Base-by-base conservation (phyloP, 306 rosid genomes). In the Citrullus mucosospermus region DNA sequence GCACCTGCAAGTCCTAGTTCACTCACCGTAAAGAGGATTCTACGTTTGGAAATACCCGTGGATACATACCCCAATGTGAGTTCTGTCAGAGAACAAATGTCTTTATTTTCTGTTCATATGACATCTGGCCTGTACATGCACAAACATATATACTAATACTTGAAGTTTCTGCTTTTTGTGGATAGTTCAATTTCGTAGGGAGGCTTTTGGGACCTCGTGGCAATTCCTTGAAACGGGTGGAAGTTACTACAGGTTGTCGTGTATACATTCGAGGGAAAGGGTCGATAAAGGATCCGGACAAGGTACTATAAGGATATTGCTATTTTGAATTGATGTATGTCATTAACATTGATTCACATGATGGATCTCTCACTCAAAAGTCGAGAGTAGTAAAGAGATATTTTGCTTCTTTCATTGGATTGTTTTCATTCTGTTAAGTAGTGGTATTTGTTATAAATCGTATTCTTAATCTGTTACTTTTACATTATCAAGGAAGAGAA, bases 1-100 rank as follows among this genome's bases (percentile, higher is more conserved):
- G 97, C 96, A 43, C 96, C 98, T 2, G 98, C 98, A 8, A 93
- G 98, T 82, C 98, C 98, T 82, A 93, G 97, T 81, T 90, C 96
- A 0, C 89, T 62, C 83, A 91, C 97, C n/a, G 97, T 93, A 43
- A 93, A 93, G 86, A 90, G 96, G 86, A 93, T 93, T 86, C 79
- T 93, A 78, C 98, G 97, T 63, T 81, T 93, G 91, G 98, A 93
- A 82, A 93, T 93, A 84, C 98, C 98, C 1, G 97, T 91, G 25
- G 98, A 91, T 86, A 89, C 96, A 50, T 93, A 81, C 85, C 98
- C 98, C 80, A 91, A 90, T 66, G 98, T 93, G 81, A 88, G 93
- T 75, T 48, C 41, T 30, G 30, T 51, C 2, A 9, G 16, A 51
- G 16, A 17, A 32, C 25, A 8, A 15, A 28, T 48, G 77, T 30